phyloP scores from a whole-genome alignment of 805 yeast genomes.

The Pichia manshurica region DNA sequence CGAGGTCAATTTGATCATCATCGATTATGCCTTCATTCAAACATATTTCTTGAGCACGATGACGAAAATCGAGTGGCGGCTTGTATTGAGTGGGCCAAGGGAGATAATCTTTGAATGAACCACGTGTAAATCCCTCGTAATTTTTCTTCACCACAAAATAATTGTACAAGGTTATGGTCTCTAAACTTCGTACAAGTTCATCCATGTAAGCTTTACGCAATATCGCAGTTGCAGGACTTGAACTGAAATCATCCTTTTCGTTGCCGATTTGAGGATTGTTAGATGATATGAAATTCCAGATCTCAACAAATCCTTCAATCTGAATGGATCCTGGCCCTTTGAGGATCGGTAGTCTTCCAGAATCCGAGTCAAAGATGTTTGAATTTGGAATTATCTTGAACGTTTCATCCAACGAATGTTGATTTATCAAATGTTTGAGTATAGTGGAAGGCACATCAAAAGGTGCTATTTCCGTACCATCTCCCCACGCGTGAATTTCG shows the following conservation, averaged over 20 bases:
- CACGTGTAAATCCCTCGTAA: constrained; percentile 56
- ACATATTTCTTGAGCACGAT: constrained; percentile 29
- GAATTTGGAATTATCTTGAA: constrained; percentile 46
- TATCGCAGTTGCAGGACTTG: background rate
- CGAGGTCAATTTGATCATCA: constrained; percentile 22
- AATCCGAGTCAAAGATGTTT: constrained; percentile 49
- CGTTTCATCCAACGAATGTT: constrained; percentile 5
- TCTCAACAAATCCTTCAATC: constrained; percentile 6
- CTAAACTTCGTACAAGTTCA: background rate
- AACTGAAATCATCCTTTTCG: background rate
- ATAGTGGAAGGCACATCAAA: constrained; percentile 52
- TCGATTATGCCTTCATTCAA: constrained; percentile 30
- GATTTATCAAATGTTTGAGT: constrained; percentile 35
- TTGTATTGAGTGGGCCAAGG: constrained; percentile 75
- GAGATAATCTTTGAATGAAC: constrained; percentile 43
- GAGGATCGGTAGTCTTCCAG: constrained; percentile 41
- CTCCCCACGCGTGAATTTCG: constrained; percentile 42
- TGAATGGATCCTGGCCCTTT: constrained; percentile 24
- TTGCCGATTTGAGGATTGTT: background rate
- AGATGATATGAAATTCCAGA: constrained; percentile 2
- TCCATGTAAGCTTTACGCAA: constrained; percentile 2
- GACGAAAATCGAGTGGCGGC: constrained; percentile 47
- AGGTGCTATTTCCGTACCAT: constrained; percentile 32
- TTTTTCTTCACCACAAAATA: constrained; percentile 50
- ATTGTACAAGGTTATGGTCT: constrained; percentile 37